Conservation (phyloP, 2,329 filamentous ascomycete genomes). For the Chaetomiaceae sp. region DNA sequence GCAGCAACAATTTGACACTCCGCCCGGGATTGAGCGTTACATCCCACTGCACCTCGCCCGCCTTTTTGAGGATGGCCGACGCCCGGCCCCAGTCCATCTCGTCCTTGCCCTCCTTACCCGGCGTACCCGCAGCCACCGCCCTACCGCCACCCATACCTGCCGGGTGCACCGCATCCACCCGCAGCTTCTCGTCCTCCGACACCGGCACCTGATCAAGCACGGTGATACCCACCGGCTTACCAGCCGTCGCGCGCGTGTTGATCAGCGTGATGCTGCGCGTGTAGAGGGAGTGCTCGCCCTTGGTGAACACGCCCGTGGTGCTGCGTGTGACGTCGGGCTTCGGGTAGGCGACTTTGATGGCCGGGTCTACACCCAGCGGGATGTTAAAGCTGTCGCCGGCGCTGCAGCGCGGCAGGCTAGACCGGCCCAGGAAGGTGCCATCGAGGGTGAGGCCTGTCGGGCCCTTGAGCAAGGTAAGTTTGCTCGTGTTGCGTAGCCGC, state of each 20-base stretch:
- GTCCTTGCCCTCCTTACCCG: slow-evolving; percentile 29
- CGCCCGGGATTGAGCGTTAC: slow-evolving; percentile 54
- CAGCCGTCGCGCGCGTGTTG: slow-evolving; percentile 43
- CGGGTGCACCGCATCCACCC: slow-evolving; percentile 48
- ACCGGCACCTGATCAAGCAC: slow-evolving; percentile 59
- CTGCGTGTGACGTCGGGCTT: slow-evolving; percentile 51
- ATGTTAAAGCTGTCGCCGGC: slow-evolving; percentile 51
- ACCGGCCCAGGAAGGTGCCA: slow-evolving; percentile 57
- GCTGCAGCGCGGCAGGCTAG: slow-evolving; percentile 51
- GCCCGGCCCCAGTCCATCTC: slow-evolving; percentile 51
- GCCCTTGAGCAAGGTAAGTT: slow-evolving; percentile 53
- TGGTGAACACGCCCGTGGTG: slow-evolving; percentile 49
- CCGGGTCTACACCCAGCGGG: slow-evolving; percentile 56
- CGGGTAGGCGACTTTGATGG: slow-evolving; percentile 51
- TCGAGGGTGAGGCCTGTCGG: slow-evolving; percentile 58
- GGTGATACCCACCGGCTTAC: slow-evolving; percentile 42
- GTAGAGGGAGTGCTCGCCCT: slow-evolving; percentile 50
- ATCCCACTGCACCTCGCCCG: slow-evolving; percentile 56
- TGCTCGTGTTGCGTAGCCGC: slow-evolving; percentile 51
- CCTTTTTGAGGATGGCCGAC: slow-evolving; percentile 49
- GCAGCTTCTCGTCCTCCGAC: slow-evolving; percentile 56
- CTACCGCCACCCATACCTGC: slow-evolving; percentile 41
- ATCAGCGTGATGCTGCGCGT: slow-evolving; percentile 45
- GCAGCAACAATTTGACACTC: slow-evolving; percentile 52
- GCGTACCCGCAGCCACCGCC: slow-evolving; percentile 17